Percentiles rank a stretch among this genome's conserved stretches.
Conservation (phyloP, 306 rosid genomes). For the Comarum palustre region DNA sequence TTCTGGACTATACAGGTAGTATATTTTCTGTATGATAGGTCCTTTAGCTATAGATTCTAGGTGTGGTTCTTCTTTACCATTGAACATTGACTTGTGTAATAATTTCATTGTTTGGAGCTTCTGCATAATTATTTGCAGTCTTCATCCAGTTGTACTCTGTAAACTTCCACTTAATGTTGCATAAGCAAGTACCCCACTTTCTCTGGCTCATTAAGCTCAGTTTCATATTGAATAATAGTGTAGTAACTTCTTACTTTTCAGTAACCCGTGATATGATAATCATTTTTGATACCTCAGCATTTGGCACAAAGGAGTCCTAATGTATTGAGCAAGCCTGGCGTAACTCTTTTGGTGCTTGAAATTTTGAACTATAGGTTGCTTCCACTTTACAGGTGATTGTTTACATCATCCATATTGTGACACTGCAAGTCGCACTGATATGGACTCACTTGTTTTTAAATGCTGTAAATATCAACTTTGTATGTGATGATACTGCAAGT, state of each 20-base stretch:
- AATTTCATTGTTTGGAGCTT: neutral
- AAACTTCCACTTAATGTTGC: neutral
- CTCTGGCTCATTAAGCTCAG: neutral
- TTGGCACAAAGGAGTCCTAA: constrained; percentile 76
- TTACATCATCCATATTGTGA: constrained; percentile 15
- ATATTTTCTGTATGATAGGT: neutral
- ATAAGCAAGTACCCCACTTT: neutral
- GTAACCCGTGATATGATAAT: constrained; percentile 15
- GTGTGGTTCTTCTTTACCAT: constrained; percentile 12
- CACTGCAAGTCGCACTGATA: neutral
- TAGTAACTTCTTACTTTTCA: neutral
- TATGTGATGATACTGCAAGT: constrained; percentile 19
- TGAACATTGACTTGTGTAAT: neutral
- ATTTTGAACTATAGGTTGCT: constrained; percentile 92
- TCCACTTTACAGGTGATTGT: constrained; percentile 86
- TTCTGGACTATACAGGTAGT: neutral
- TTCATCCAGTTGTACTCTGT: neutral
- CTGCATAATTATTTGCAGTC: constrained; percentile 8
- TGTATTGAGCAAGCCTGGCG: constrained; percentile 89
- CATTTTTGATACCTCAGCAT: constrained; percentile 52
- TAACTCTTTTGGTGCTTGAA: constrained; percentile 91
- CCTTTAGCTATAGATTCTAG: neutral
- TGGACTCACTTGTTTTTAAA: constrained; percentile 19
- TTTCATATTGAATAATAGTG: neutral
- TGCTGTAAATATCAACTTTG: constrained; percentile 8